These are phyloP conservation scores for Leccinum variicolor DNA, from an alignment of 768 basidiomycete genomes.

Conservation along the genomic window DNA sequence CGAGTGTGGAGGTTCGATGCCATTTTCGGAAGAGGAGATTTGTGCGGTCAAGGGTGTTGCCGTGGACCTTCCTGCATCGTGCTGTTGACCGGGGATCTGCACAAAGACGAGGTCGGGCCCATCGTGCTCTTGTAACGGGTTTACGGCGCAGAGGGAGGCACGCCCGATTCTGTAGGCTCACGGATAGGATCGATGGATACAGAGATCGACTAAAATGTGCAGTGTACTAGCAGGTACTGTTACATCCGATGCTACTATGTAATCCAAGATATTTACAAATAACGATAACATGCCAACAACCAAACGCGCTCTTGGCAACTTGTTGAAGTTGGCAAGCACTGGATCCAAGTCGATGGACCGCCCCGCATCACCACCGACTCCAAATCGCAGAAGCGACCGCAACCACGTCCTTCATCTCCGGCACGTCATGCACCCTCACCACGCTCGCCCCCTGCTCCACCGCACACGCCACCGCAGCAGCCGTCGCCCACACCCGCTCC, in stretches of 20 bases:
- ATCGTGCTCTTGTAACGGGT: too few species aligned
- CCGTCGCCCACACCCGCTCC: constrained; percentile 78
- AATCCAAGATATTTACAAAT: background rate
- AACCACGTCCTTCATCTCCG: constrained; percentile 71
- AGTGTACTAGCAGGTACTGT: too few species aligned
- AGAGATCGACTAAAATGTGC: too few species aligned
- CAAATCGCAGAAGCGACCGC: constrained; percentile 62
- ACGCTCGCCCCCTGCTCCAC: constrained; percentile 70
- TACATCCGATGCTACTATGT: too few species aligned
- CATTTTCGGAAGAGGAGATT: too few species aligned
- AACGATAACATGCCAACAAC: background rate
- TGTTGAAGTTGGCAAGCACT: background rate
- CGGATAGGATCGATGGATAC: too few species aligned
- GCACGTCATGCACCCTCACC: constrained; percentile 80
- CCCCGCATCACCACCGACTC: constrained; percentile 14
- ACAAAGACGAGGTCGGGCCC: background rate
- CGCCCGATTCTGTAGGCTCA: too few species aligned
- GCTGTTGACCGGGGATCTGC: background rate
- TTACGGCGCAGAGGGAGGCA: too few species aligned
- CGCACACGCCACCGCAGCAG: constrained; percentile 68
- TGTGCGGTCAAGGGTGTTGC: too few species aligned
- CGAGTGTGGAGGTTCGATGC: background rate
- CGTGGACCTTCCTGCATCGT: too few species aligned
- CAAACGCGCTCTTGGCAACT: background rate
- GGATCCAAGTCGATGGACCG: too few species aligned